These are phyloP conservation scores for Salvia splendens DNA, from an alignment of 257 asterid species.

Conservation along the genomic window DNA sequence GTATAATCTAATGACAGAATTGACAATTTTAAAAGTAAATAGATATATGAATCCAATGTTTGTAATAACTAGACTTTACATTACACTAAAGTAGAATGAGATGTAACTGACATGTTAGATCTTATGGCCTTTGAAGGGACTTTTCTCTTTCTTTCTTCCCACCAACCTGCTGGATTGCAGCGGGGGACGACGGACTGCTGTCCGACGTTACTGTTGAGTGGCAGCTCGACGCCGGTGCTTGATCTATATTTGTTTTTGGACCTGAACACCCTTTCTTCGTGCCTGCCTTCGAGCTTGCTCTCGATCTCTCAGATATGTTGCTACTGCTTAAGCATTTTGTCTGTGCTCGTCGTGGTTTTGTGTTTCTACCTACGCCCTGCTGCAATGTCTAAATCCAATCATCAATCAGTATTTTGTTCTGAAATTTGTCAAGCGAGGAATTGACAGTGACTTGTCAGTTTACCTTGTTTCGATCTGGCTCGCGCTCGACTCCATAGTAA, in stretches of 20 bases:
- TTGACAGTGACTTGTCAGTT: slow-evolving; percentile 8
- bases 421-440: not conserved
- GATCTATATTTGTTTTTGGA: slow-evolving; percentile 14
- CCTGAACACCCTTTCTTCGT: slow-evolving; percentile 25
- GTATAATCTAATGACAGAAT: not conserved
- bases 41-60: not conserved
- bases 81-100: no score
- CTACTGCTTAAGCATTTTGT: slow-evolving; percentile 33
- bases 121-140: slow-evolving; percentile 27
- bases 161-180: slow-evolving; percentile 26
- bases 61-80: slow-evolving; percentile 27
- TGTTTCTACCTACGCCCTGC: slow-evolving; percentile 42
- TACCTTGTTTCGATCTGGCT: slow-evolving; percentile 54
- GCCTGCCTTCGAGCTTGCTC: slow-evolving; percentile 26
- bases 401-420: not conserved
- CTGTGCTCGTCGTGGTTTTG: slow-evolving; percentile 37
- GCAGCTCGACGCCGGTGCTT: slow-evolving; percentile 41
- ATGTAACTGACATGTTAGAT: not conserved
- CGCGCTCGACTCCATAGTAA: slow-evolving; percentile 43
- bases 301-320: slow-evolving; percentile 31
- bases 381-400: slow-evolving; percentile 14
- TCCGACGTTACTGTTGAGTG: slow-evolving; percentile 46
- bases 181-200: slow-evolving; percentile 46
- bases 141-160: slow-evolving; percentile 30
- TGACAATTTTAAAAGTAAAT: no score